phyloP scores from a whole-genome alignment of 176 grass and related monocot genomes.

The Canna indica region DNA sequence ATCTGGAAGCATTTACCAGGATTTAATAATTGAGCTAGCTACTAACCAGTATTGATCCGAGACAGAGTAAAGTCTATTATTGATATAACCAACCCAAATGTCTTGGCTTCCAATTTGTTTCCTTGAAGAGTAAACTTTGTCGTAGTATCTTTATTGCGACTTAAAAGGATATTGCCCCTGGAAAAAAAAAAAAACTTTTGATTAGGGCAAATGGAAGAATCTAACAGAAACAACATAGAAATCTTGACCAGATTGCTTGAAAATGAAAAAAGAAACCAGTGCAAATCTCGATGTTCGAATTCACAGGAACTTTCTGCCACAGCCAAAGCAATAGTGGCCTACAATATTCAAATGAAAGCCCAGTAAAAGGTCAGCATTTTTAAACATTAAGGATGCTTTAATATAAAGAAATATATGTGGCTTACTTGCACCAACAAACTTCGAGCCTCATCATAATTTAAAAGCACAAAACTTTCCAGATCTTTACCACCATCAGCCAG shows the following conservation, averaged over 20 bases:
- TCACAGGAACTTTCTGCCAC: constrained; percentile 77
- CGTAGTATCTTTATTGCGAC: constrained; percentile 38
- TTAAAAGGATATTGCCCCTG: constrained; percentile 96
- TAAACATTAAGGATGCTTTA: neutral
- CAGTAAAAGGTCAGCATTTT: neutral
- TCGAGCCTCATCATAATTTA: constrained; percentile 53
- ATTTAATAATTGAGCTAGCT: neutral
- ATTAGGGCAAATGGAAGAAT: constrained; percentile 5
- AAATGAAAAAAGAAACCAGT: constrained; percentile 52
- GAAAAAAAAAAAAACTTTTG: constrained; percentile 18
- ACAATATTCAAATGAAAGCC: constrained; percentile 5
- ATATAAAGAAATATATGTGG: constrained; percentile 3
- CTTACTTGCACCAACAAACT: constrained; percentile 83
- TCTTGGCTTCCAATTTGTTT: constrained; percentile 38
- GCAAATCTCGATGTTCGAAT: constrained; percentile 97
- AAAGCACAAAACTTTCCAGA: constrained; percentile 65
- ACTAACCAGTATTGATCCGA: constrained; percentile 70
- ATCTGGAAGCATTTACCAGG: neutral
- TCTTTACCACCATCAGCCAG: constrained; percentile 87
- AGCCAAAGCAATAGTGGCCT: constrained; percentile 72
- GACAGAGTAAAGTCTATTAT: constrained; percentile 98
- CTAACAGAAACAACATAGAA: constrained; percentile 8
- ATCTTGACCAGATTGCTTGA: neutral
- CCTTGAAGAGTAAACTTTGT: constrained; percentile 48
- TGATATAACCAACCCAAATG: constrained; percentile 56